Percentiles rank a stretch among this genome's conserved stretches.
phyloP scores from a whole-genome alignment of 441 rosid genomes.

The Rhodomyrtus psidioides region DNA sequence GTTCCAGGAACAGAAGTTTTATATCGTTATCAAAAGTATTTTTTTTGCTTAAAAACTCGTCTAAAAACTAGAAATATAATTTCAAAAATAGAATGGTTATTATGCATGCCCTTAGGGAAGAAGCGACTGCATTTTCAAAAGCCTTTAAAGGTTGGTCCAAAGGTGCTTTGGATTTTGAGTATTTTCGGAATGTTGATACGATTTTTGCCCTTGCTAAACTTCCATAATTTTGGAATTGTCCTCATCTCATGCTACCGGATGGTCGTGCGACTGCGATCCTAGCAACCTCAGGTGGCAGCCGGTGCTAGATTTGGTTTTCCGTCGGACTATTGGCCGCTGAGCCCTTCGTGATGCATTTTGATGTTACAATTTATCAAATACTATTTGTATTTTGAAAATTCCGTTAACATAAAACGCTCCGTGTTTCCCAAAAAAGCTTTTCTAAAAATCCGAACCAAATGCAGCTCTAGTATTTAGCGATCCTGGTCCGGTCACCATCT shows the following conservation, averaged over 20 bases:
- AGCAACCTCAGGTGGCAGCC: accelerated
- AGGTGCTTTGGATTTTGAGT: not conserved
- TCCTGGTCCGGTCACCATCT: not conserved
- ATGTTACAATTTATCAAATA: not conserved
- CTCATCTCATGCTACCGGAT: not conserved
- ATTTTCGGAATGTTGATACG: not conserved
- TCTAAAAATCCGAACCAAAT: not conserved
- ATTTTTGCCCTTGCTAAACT: not conserved
- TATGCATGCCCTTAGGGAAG: too few relatives aligned
- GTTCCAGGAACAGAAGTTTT: too few relatives aligned
- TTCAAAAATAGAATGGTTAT: too few relatives aligned
- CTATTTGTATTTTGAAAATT: not conserved
- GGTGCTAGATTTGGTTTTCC: not conserved
- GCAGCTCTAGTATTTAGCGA: not conserved
- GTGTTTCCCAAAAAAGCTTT: not conserved
- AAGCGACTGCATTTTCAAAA: too few relatives aligned
- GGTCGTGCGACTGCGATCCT: too few relatives aligned
- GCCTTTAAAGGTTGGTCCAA: accelerated
- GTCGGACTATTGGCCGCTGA: not conserved
- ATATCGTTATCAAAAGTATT: too few relatives aligned
- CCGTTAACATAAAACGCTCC: not conserved
- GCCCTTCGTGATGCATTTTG: not conserved
- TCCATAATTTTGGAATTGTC: not conserved
- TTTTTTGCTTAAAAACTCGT: too few relatives aligned
- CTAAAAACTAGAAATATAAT: too few relatives aligned